Evolutionary conservation across 106 monocot genomes (phyloP), one percentile per base, ranked within the genome.

Genomic region (Allium fistulosum): DNA sequence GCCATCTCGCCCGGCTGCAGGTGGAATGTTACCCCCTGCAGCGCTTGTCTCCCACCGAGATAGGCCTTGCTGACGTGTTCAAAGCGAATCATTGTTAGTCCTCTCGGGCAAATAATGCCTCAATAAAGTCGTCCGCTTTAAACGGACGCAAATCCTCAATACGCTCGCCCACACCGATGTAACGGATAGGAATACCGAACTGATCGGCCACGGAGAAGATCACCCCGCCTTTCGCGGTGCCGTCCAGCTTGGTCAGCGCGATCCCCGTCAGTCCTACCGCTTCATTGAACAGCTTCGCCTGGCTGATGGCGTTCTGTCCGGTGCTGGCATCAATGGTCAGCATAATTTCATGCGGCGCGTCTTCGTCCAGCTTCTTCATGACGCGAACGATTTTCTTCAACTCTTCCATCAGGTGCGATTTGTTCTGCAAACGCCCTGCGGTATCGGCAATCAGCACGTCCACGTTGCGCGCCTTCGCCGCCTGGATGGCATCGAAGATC

Each of bases 371-470:
- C 62, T 62, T 62, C 14, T 11, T 22, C 16, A 62, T 10, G 62
- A 62, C 17, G 62, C 62, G 62, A 9, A 16, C 26, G 14, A 62
- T 18, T 22, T 62, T 62, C 14, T 9, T 9, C 14, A 62, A 22
- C 17, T 62, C 62, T 12, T 18, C 62, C 62, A 62, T 62, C 16
- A 62, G 62, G 11, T 17, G n/a, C 17, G 62, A 22, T 22, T 17
- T 62, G 62, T 12, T 62, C 16, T 62, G 62, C 62, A 62, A 22
- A 9, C 62, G 62, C 10, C 62, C 62, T 10, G 62, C 62, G 62
- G 62, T 62, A 22, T 62, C 62, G 62, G 9, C 9, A 22, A 62
- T 10, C 10, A 62, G 11, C 10, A 62, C 9, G 16, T 62, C 62
- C 16, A 17, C 26, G 62, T 17, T 17, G 10, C 26, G 16, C 16